Percentiles rank a stretch among this genome's conserved stretches.
phyloP scores from a whole-genome alignment of 2,329 filamentous ascomycete genomes.

The Stemphylium vesicarium region DNA sequence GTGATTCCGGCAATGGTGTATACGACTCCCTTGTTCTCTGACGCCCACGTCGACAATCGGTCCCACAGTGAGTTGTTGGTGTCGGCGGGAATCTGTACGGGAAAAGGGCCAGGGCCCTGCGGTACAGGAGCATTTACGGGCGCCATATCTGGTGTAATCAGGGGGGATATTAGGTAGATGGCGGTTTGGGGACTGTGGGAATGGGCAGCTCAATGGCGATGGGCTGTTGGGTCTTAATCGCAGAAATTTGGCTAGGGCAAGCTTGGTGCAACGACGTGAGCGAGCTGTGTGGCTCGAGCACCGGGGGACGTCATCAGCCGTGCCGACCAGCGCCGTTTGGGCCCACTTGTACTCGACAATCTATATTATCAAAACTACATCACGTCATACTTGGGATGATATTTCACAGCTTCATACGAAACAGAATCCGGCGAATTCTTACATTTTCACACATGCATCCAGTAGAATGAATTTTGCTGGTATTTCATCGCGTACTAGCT shows the following conservation, averaged over 20 bases:
- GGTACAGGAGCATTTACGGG: slow-evolving; percentile 36
- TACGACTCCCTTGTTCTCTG: slow-evolving; percentile 92
- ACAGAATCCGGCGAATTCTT: too few relatives aligned
- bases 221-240: slow-evolving; percentile 18
- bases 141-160: slow-evolving; percentile 35
- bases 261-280: slow-evolving; percentile 14
- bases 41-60: slow-evolving; percentile 87
- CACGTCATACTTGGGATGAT: too few relatives aligned
- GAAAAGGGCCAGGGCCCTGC: slow-evolving; percentile 44
- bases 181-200: neutral
- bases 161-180: slow-evolving; percentile 11
- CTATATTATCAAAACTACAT: too few relatives aligned
- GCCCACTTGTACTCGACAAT: neutral
- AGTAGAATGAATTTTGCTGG: too few relatives aligned
- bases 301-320: slow-evolving; percentile 22
- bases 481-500: too few relatives aligned
- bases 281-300: slow-evolving; percentile 18
- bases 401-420: too few relatives aligned
- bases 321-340: slow-evolving; percentile 2
- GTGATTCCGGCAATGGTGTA: slow-evolving; percentile 97
- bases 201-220: slow-evolving; percentile 24
- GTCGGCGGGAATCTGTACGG: slow-evolving; percentile 44
- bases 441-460: too few relatives aligned
- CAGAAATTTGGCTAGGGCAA: slow-evolving; percentile 24
- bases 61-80: slow-evolving; percentile 77